A percentile compares a stretch with the other conserved stretches of the same genome.
phyloP scores from a whole-genome alignment of 2,329 filamentous ascomycete genomes.

The Diaporthe vexans region DNA sequence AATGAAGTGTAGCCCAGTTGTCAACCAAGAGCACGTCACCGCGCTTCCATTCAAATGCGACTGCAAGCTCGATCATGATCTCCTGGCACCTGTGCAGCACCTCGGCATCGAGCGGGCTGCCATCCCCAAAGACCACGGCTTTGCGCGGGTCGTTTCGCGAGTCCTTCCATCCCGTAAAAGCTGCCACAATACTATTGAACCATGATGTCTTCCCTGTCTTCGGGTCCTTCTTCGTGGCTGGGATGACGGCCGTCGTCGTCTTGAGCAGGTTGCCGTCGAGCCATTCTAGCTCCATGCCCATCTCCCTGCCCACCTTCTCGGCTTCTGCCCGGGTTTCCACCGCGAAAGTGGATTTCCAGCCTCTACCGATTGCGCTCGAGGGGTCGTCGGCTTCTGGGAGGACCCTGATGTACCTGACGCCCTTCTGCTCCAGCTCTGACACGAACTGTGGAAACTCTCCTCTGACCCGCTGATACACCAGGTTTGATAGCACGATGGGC shows the following conservation, averaged over 20 bases:
- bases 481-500: slow-evolving; percentile 38
- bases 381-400: slow-evolving; percentile 36
- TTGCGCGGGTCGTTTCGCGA: slow-evolving; percentile 36
- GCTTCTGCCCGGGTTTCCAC: slow-evolving; percentile 30
- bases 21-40: slow-evolving; percentile 39
- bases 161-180: slow-evolving; percentile 41
- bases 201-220: slow-evolving; percentile 36
- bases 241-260: slow-evolving; percentile 39
- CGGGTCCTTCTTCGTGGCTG: slow-evolving; percentile 35
- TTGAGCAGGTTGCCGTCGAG: slow-evolving; percentile 35
- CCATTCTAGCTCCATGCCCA: slow-evolving; percentile 41
- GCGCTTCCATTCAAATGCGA: slow-evolving; percentile 36
- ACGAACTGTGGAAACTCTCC: slow-evolving; percentile 35
- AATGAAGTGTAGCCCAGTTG: slow-evolving; percentile 39
- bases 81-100: slow-evolving; percentile 35
- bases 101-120: slow-evolving; percentile 33
- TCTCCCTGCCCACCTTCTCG: slow-evolving; percentile 26
- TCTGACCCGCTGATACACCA: slow-evolving; percentile 38
- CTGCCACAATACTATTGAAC: slow-evolving; percentile 42
- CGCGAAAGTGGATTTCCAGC: slow-evolving; percentile 41
- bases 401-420: slow-evolving; percentile 38
- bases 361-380: slow-evolving; percentile 40
- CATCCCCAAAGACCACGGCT: slow-evolving; percentile 40
- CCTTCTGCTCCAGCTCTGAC: slow-evolving; percentile 38
- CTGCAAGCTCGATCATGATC: slow-evolving; percentile 40